A percentile compares a stretch with the other conserved stretches of the same genome.
phyloP scores from a whole-genome alignment of 2,329 filamentous ascomycete species.

The Furcasterigmium furcatum region DNA sequence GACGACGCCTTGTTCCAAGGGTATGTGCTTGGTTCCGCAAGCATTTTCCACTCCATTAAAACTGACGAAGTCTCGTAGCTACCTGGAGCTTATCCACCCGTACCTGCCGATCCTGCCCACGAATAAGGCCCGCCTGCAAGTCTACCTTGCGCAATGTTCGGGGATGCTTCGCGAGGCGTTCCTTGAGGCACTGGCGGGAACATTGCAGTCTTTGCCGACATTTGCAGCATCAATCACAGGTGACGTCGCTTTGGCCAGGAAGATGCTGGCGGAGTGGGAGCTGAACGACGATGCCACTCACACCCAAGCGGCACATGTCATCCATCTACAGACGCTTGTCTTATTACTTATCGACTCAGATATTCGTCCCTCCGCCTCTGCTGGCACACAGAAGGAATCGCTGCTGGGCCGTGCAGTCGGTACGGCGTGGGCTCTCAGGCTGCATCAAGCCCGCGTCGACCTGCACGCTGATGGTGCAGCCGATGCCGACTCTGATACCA shows the following conservation, averaged over 20 bases:
- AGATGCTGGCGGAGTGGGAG: constrained; percentile 51
- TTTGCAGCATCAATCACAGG: constrained; percentile 31
- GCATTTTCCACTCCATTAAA: not conserved
- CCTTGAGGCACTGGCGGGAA: constrained; percentile 56
- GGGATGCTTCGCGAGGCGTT: constrained; percentile 60
- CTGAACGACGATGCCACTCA: constrained; percentile 29
- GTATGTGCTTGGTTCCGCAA: constrained; percentile 25
- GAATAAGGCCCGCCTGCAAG: constrained; percentile 52
- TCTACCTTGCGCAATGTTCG: constrained; percentile 54
- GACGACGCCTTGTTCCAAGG: constrained; percentile 43
- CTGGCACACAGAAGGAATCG: constrained; percentile 45
- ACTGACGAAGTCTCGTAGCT: no score
- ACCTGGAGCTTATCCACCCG: constrained; percentile 62
- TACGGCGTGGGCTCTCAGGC: constrained; percentile 61
- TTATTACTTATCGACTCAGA: constrained; percentile 66
- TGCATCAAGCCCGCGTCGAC: constrained; percentile 44
- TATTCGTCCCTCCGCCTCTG: constrained; percentile 40
- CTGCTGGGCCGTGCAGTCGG: constrained; percentile 65
- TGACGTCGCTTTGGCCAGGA: constrained; percentile 41
- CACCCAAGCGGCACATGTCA: constrained; percentile 39
- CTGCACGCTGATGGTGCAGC: constrained; percentile 27
- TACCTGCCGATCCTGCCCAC: constrained; percentile 64
- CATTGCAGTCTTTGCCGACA: constrained; percentile 49
- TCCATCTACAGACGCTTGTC: constrained; percentile 65
- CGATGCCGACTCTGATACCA: constrained; percentile 59